Base-by-base conservation (phyloP, 495 filamentous ascomycete genomes). In the Neurospora sp. region DNA sequence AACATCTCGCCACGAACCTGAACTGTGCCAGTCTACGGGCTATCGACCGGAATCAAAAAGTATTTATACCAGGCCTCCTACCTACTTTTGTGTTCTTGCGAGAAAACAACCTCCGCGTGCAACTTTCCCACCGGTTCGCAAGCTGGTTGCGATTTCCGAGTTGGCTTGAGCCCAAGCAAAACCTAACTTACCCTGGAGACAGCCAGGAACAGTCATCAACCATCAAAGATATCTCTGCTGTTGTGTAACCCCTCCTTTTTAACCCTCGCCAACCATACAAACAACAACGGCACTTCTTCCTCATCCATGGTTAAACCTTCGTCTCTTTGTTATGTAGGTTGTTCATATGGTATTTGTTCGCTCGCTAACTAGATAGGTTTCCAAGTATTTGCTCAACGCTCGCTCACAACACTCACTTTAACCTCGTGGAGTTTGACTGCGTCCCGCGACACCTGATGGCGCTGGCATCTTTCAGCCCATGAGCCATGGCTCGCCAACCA, bases 371-470 rank as follows among this genome's bases (percentile, higher is more conserved):
- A 73, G 72, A 76, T 72, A 48, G 59, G 75, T 72, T 73, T 75
- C 70, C 77, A 76, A 82, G 82, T 77, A 83, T 84, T 85, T 83
- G 83, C 87, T 89, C 87, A 82, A 88, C 86, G 86, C 86, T 85
- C 81, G 77, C 82, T 82, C 83, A 85, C 84, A 80, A 83, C 82
- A 81, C 83, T 87, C 82, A 85, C 87, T 89, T 89, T 87, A 89
- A 89, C 87, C 87, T 88, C 86, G 83, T 88, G 86, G 82, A 84
- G 81, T 79, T 79, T 66, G 54, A 66, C 54, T 35, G 54, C 7
- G 31, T 66, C 54, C 27, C 27, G 31, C 54, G 54, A 66, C 27
- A 37, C 27, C 54, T 62, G 27, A 12, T 31, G 54, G 54, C 54
- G 5, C 14, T 31, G 14, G 27, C 54, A 66, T 66, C 27, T 66